Percentiles rank a stretch among this genome's conserved stretches.
These are phyloP conservation scores for Fusarium oxysporum DNA, from an alignment of 2,329 filamentous ascomycete species.

Conservation along the genomic window DNA sequence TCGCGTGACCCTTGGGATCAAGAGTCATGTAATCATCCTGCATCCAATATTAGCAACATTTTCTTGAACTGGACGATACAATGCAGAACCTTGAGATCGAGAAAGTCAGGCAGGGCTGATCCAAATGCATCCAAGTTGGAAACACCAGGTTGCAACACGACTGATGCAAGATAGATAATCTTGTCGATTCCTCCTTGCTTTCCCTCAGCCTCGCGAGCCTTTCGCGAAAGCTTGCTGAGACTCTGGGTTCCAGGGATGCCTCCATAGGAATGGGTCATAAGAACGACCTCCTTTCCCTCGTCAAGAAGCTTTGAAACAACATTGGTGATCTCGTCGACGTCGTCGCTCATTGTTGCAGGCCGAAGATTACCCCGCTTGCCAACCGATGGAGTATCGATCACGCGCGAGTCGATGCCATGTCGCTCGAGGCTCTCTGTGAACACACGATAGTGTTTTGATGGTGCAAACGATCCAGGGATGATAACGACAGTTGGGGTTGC, in stretches of 20 bases:
- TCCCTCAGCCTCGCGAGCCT: neutral
- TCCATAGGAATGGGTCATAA: constrained; percentile 29
- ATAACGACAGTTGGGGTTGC: neutral
- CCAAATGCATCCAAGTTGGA: constrained; percentile 17
- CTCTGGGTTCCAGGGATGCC: constrained; percentile 23
- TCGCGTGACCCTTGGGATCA: neutral
- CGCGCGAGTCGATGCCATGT: neutral
- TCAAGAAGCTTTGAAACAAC: constrained; percentile 13
- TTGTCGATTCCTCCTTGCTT: constrained; percentile 17
- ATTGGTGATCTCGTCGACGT: constrained; percentile 3
- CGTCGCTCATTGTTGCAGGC: constrained; percentile 25
- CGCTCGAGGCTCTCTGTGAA: constrained; percentile 4
- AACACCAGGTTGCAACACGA: constrained; percentile 6
- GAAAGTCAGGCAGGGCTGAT: neutral
- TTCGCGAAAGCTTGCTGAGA: constrained; percentile 8
- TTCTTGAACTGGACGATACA: too few species aligned
- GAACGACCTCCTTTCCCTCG: neutral
- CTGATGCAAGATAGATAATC: constrained; percentile 17
- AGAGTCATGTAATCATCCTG: constrained; percentile 27
- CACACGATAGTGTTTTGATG: constrained; percentile 4
- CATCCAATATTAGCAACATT: too few species aligned
- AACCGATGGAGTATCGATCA: constrained; percentile 18
- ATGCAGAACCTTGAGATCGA: neutral
- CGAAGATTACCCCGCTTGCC: neutral
- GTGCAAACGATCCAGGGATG: constrained; percentile 21